Evolutionary conservation across 306 rosid genomes (phyloP).

Genomic region (Cicer chorassanicum): DNA sequence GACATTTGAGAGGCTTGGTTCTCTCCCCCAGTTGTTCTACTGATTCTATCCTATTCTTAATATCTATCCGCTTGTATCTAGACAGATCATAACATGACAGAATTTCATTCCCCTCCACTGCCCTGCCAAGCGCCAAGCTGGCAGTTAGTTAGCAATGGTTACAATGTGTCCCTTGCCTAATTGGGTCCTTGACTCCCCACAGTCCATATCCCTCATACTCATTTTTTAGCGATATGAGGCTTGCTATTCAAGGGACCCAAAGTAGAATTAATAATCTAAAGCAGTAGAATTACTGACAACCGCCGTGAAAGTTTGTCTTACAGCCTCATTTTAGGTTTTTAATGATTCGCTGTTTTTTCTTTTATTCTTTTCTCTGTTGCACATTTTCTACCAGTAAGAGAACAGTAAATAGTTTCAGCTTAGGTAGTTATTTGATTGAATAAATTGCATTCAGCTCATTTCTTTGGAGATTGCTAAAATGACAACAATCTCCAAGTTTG

Average conservation of each 20-base stretch:
- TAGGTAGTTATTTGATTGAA: conserved; percentile 19
- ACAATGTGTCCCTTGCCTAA: conserved; percentile 29
- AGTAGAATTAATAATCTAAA: conserved; percentile 20
- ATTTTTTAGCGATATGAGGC: conserved; percentile 31
- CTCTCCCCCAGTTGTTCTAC: conserved; percentile 1
- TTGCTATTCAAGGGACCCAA: conserved; percentile 27
- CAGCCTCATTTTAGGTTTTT: conserved; percentile 23
- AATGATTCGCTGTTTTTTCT: conserved; percentile 27
- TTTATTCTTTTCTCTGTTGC: conserved; percentile 5
- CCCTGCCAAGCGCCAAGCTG: conserved; percentile 8
- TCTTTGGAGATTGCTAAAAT: conserved; percentile 32
- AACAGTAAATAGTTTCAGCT: conserved; percentile 1
- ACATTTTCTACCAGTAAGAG: conserved; percentile 20
- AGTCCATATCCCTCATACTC: conserved; percentile 19
- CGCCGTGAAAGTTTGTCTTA: conserved; percentile 19
- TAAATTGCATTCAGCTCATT: conserved; percentile 26
- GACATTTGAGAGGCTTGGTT: conserved; percentile 19
- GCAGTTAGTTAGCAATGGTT: conserved; percentile 35
- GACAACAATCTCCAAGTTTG: conserved; percentile 14
- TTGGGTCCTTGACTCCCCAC: conserved; percentile 27
- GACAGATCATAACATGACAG: background rate
- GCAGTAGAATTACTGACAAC: conserved; percentile 19
- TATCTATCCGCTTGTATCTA: background rate
- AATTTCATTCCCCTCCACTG: conserved; percentile 12
- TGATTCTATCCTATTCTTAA: conserved; percentile 1